Evolutionary conservation across 2,329 filamentous ascomycete genomes (phyloP).

Genomic region (Aspergillus fischeri): DNA sequence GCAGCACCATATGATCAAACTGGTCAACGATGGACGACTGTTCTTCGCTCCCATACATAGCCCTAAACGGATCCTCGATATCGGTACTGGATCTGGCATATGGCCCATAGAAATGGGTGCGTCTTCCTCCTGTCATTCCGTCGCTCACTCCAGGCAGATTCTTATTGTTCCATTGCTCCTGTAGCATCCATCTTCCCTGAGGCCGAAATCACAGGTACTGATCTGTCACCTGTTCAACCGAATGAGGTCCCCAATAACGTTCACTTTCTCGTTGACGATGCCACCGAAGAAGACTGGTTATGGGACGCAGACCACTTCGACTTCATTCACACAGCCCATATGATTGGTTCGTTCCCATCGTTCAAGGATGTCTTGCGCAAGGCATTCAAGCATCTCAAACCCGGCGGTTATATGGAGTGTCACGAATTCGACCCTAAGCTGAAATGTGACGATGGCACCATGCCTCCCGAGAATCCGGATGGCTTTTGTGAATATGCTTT

Average conservation of each 20-base stretch:
- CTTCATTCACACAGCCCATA: conserved; percentile 56
- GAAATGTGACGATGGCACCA: conserved; percentile 53
- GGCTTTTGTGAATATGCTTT: conserved; percentile 37
- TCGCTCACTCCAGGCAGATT: conserved; percentile 7
- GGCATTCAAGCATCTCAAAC: conserved; percentile 49
- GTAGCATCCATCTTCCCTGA: conserved; percentile 49
- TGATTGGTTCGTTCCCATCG: conserved; percentile 55
- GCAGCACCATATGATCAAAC: conserved; percentile 52
- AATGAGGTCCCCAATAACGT: conserved; percentile 66
- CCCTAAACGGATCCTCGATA: conserved; percentile 51
- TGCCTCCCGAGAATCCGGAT: conserved; percentile 43
- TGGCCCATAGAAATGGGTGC: conserved; percentile 66
- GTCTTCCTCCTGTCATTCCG: conserved; percentile 8
- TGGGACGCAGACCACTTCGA: conserved; percentile 51
- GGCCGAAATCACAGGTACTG: conserved; percentile 58
- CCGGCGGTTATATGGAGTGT: conserved; percentile 51
- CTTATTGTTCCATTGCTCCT: conserved; percentile 18
- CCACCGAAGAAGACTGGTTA: conserved; percentile 58
- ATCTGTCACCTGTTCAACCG: conserved; percentile 66
- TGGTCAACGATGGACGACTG: conserved; percentile 43
- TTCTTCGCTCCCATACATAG: conserved; percentile 45
- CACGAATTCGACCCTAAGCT: conserved; percentile 44
- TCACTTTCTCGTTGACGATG: conserved; percentile 69
- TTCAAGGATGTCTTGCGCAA: conserved; percentile 55
- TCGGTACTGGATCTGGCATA: conserved; percentile 60